phyloP scores from a whole-genome alignment of 441 rosid species.

The California macrophylla region DNA sequence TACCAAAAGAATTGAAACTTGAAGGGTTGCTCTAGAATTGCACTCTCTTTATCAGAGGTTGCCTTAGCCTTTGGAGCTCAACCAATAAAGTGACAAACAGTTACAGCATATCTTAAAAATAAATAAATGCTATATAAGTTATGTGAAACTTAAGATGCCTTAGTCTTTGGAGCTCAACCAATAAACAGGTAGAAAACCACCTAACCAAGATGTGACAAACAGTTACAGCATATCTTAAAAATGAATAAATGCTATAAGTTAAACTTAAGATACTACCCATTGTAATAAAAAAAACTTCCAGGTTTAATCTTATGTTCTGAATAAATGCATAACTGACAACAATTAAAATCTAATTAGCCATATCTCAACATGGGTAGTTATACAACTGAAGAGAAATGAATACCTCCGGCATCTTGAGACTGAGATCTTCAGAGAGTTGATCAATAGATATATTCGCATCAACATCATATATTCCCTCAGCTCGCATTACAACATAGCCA shows the following conservation, averaged over 20 bases:
- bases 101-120: background rate
- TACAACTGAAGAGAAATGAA: background rate
- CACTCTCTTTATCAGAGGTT: too few species aligned
- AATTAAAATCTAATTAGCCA: background rate
- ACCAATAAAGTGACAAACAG: background rate
- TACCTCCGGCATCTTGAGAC: constrained; percentile 95
- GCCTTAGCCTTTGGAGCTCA: too few species aligned
- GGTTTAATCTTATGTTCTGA: background rate
- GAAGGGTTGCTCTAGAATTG: too few species aligned
- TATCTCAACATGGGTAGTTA: background rate
- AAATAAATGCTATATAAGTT: background rate
- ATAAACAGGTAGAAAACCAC: background rate
- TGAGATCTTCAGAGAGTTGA: constrained; percentile 87
- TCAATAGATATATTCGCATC: constrained; percentile 97
- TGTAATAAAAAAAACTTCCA: too few species aligned
- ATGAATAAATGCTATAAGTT: background rate
- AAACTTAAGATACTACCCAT: background rate
- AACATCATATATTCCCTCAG: constrained; percentile 83
- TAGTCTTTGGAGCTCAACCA: background rate
- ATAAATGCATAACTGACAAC: background rate
- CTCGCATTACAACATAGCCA: constrained; percentile 92
- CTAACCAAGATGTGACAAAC: background rate
- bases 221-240: background rate
- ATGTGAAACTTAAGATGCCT: background rate
- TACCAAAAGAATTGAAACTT: too few species aligned